Base-by-base conservation (phyloP, 345 rosid genomes). In the Lepidium didymum region DNA sequence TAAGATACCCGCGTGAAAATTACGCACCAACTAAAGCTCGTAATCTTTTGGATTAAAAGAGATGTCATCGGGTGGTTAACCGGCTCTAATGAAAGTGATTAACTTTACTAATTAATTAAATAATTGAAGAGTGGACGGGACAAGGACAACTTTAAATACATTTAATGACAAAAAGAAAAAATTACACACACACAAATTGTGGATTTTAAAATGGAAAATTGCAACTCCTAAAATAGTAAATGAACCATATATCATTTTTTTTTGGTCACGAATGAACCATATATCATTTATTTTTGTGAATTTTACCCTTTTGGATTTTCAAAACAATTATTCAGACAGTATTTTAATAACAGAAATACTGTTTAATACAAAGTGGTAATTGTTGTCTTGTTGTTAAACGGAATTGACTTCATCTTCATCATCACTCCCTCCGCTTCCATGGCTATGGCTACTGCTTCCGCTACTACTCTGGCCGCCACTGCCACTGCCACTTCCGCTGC, bases 361-460 rank as follows among this genome's bases (percentile, higher is more conserved):
- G 59, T 56, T 46, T 18, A 25, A 37, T 55, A 42, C 1, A 37
- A 42, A 56, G 40, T 55, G 62, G 59, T 69, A 11, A 1, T 4
- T 45, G 58, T 31, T 64, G 12, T 38, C 9, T 34, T 43, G 5
- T 11, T 41, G 10, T 61, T 69, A 91, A 53, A 88, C 75, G n/a
- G 96, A 91, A 69, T 56, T 81, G 13, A 87, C 83, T 1, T 85
- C 80, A 63, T 81, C 90, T 33, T 89, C 97, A 50, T 88, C 92
- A 21, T 75, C 78, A 68, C 68, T 74, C 5, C 69, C 68, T 27
- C 78, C 73, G 18, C 78, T 74, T 61, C 69, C 69, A 61, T 52
- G 73, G 69, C 78, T 75, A 61, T 58, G 73, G 74, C 78, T 75
- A 69, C 71, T 63, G 43, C 75, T 75, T 47, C 69, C 75, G 10